Evolutionary conservation across 805 yeast genomes (phyloP).

Genomic region (Yamadazyma paraphyllophila): DNA sequence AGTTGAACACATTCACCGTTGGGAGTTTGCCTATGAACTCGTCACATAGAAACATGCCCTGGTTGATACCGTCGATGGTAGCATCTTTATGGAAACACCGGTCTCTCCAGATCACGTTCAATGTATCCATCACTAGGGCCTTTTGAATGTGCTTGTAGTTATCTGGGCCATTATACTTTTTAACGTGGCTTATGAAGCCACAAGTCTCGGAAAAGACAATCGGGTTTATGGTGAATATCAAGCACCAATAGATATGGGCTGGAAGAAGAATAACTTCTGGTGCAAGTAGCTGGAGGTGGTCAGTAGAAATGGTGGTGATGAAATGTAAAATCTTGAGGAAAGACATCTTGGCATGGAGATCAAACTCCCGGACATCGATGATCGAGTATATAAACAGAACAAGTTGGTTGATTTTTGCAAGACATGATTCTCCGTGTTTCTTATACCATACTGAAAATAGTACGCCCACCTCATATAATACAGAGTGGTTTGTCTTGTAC

Average conservation of each 20-base stretch:
- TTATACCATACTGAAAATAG: constrained; percentile 2
- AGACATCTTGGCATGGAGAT: constrained; percentile 8
- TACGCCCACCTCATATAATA: neutral
- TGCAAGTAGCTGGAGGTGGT: constrained; percentile 4
- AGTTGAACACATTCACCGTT: constrained; percentile 29
- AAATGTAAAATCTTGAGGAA: constrained; percentile 16
- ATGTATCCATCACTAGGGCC: constrained; percentile 52
- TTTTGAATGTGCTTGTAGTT: constrained; percentile 39
- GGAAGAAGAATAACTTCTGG: constrained; percentile 20
- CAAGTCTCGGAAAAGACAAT: constrained; percentile 45
- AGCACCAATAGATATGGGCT: constrained; percentile 34
- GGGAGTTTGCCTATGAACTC: constrained; percentile 29
- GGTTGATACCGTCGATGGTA: constrained; percentile 24
- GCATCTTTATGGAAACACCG: constrained; percentile 42
- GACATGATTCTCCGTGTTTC: neutral
- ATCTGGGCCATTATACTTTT: constrained; percentile 28
- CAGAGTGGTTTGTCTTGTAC: neutral
- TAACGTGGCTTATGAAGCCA: constrained; percentile 44
- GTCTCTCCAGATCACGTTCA: constrained; percentile 58
- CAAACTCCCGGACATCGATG: neutral
- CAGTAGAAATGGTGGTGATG: constrained; percentile 12
- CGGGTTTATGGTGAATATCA: constrained; percentile 44
- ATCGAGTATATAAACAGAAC: neutral
- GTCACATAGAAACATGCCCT: constrained; percentile 38
- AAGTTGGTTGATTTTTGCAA: neutral